Evolutionary conservation across 768 basidiomycete genomes (phyloP).

Genomic region (Termitomyces sp.): DNA sequence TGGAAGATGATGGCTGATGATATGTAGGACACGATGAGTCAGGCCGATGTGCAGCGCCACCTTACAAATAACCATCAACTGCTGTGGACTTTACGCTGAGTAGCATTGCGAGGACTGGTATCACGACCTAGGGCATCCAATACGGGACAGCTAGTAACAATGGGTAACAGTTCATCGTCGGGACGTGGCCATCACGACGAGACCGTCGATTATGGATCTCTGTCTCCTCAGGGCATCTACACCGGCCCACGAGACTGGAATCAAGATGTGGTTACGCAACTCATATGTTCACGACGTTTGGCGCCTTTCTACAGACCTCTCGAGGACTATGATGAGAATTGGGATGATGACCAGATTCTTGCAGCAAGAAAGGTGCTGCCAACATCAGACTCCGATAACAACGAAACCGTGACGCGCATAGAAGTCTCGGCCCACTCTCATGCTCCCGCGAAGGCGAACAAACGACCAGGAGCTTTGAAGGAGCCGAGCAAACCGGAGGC

Average conservation of each 20-base stretch:
- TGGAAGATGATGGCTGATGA: slow-evolving; percentile 1
- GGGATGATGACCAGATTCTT: slow-evolving; percentile 86
- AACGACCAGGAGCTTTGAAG: slow-evolving; percentile 54
- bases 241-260: slow-evolving; percentile 86
- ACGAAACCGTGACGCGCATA: slow-evolving; percentile 40
- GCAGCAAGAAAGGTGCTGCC: slow-evolving; percentile 69
- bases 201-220: slow-evolving; percentile 76
- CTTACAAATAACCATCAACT: slow-evolving; percentile 34
- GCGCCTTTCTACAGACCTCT: slow-evolving; percentile 96
- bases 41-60: slow-evolving; percentile 23
- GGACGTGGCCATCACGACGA: slow-evolving; percentile 74
- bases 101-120: slow-evolving; percentile 10
- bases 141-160: slow-evolving; percentile 22
- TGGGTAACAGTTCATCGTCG: slow-evolving; percentile 84
- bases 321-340: slow-evolving; percentile 86
- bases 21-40: slow-evolving; percentile 6
- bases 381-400: slow-evolving; percentile 36
- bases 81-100: slow-evolving; percentile 4
- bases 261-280: slow-evolving; percentile 76
- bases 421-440: slow-evolving; percentile 31
- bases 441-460: slow-evolving; percentile 35
- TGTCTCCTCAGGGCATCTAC: slow-evolving; percentile 84
- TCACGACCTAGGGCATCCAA: slow-evolving; percentile 3
- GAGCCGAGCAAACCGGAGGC: slow-evolving; percentile 73
- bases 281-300: slow-evolving; percentile 82